Evolutionary conservation across 805 yeast genomes (phyloP), one percentile per base, ranked within the genome.

Genomic region (Pichia eremophila): DNA sequence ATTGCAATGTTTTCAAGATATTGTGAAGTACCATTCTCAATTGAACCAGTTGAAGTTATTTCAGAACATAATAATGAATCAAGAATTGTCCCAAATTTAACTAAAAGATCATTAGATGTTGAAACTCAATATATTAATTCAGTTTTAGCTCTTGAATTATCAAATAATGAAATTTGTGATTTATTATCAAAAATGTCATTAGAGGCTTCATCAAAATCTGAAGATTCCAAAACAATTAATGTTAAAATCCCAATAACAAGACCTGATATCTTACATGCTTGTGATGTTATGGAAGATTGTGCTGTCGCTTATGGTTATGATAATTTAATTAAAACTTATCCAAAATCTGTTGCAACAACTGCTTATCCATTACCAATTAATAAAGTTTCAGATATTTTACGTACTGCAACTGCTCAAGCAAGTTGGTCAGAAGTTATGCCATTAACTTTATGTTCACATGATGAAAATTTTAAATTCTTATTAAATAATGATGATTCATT

Each of bases 211-310:
- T 78, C 79, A 32, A 70, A 82, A 5, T 52, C 66, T 4, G 57
- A 63, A 1, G 73, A 77, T 54, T 58, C 68, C 8, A 72, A 79
- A 53, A 62, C 77, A 38, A 62, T 86, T 44, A 78, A 79, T 45
- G 90, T 89, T 48, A 63, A 68, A 37, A 79, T 93, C 50, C 99
- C 99, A 53, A 83, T 87, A 60, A 93, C 99, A 37, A 85, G 99
- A 73, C 82, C 98, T 11, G 99, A 93, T 68, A 78, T 93, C 52
- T 74, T 93, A 60, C 99, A 93, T 68, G 95, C 88, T 65, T 91
- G 98, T 75, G 99, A 93, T 69, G 83, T 93, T 56, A 86, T 93
- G 95, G 99, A 93, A 69, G 99, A 93, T 67, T 96, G 91, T 43
- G 99, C 96, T 43, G 84, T 93, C 62, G 95, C 88, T 31, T 93